phyloP scores from a whole-genome alignment of 2,329 filamentous ascomycete genomes.

The Capronia epimyces region DNA sequence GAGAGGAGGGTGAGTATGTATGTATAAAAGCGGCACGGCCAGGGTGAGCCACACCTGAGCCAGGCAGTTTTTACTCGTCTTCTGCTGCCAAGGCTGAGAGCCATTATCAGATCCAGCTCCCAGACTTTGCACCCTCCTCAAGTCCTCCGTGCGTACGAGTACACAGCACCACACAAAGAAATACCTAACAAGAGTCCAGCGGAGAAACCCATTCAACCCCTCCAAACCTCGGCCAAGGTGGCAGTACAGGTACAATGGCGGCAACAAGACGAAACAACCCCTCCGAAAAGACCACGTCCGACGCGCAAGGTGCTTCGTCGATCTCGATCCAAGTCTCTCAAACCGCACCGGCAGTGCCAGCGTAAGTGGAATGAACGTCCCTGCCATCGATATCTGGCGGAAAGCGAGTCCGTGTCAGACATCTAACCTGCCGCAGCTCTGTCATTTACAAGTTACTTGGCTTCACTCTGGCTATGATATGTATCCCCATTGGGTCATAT shows the following conservation, averaged over 20 bases:
- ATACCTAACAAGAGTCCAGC: too few species aligned
- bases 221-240: background rate
- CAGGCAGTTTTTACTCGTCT: too few species aligned
- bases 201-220: background rate
- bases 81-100: too few species aligned
- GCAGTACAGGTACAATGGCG: constrained; percentile 7
- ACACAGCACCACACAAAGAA: too few species aligned
- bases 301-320: constrained; percentile 18
- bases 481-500: constrained; percentile 80
- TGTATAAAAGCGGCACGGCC: too few species aligned
- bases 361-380: constrained; percentile 50
- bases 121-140: too few species aligned
- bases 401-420: background rate
- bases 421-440: background rate
- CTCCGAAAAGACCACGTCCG: constrained; percentile 19
- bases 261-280: constrained; percentile 18
- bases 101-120: background rate
- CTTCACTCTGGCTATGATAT: constrained; percentile 89
- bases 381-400: constrained; percentile 11
- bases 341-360: constrained; percentile 68
- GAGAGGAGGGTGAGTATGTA: too few species aligned
- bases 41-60: too few species aligned
- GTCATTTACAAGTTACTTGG: constrained; percentile 86
- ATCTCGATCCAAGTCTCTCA: constrained; percentile 27
- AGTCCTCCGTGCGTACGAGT: too few species aligned